A percentile compares a stretch with the other conserved stretches of the same genome.
These are phyloP conservation scores for Delitschia confertaspora DNA, from an alignment of 495 filamentous ascomycete genomes.

Conservation along the genomic window DNA sequence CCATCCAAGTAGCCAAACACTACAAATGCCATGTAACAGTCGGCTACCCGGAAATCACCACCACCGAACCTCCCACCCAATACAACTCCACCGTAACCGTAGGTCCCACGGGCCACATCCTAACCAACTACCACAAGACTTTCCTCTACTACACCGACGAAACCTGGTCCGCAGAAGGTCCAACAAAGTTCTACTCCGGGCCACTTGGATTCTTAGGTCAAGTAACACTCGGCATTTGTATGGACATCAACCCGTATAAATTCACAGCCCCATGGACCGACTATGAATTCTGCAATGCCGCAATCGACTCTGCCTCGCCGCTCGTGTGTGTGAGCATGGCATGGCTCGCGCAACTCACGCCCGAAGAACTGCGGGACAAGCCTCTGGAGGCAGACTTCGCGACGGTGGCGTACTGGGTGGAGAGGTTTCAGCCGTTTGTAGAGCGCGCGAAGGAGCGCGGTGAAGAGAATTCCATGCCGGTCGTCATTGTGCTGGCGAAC, in stretches of 20 bases:
- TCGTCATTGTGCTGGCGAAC: constrained; percentile 78
- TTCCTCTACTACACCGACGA: constrained; percentile 90
- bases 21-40: constrained; percentile 74
- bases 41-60: constrained; percentile 67
- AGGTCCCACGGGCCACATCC: constrained; percentile 56
- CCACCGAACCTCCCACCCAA: constrained; percentile 25
- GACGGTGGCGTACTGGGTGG: constrained; percentile 86
- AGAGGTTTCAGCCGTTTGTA: constrained; percentile 66
- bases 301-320: constrained; percentile 55
- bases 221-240: constrained; percentile 82
- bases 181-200: constrained; percentile 50
- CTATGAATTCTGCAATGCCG: constrained; percentile 79
- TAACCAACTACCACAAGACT: constrained; percentile 80
- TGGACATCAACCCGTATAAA: constrained; percentile 73
- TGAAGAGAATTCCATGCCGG: too few species aligned
- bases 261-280: constrained; percentile 67
- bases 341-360: constrained; percentile 58
- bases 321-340: constrained; percentile 81
- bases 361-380: constrained; percentile 39
- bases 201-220: constrained; percentile 35
- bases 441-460: constrained; percentile 42
- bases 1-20: constrained; percentile 58
- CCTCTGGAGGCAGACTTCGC: constrained; percentile 59
- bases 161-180: constrained; percentile 77
- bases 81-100: constrained; percentile 85